Conservation (phyloP, 805 yeast species). For the Candida mattraensis region DNA sequence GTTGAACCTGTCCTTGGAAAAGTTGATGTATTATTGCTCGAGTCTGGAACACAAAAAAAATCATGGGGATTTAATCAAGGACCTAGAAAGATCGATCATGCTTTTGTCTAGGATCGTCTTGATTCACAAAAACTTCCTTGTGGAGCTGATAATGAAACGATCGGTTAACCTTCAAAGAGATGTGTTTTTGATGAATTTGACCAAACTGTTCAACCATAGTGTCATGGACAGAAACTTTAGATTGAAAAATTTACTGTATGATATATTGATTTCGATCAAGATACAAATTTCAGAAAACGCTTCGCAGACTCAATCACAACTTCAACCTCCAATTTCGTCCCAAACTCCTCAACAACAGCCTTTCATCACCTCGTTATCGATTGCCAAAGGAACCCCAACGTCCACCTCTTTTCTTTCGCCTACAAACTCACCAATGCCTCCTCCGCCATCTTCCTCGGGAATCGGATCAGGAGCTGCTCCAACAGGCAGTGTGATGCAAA, state of each 20-base stretch:
- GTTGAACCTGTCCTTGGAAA: conserved; percentile 40
- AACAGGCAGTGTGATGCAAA: too few species aligned
- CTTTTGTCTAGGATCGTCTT: conserved; percentile 55
- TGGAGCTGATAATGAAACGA: conserved; percentile 44
- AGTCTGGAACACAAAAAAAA: conserved; percentile 25
- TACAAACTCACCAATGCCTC: conserved; percentile 26
- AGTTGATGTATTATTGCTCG: conserved; percentile 33
- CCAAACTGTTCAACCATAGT: conserved; percentile 44
- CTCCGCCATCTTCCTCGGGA: conserved; percentile 22
- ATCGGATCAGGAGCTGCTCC: too few species aligned
- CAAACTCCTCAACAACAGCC: conserved; percentile 19
- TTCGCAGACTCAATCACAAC: conserved; percentile 15
- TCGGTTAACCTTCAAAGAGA: conserved; percentile 42
- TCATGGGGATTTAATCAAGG: conserved; percentile 15
- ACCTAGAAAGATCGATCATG: conserved; percentile 38
- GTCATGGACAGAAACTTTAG: conserved; percentile 47
- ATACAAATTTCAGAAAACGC: conserved; percentile 32
- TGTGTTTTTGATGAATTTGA: conserved; percentile 47
- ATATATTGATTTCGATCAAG: conserved; percentile 56
- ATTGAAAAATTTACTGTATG: conserved; percentile 56
- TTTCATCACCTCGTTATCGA: conserved; percentile 18
- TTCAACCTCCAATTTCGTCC: conserved; percentile 3
- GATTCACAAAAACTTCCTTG: conserved; percentile 53
- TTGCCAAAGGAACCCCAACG: conserved; percentile 25
- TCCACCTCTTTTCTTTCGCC: conserved; percentile 26